phyloP scores from a whole-genome alignment of 192 early-diverging fungal genomes.

The Thamnidium elegans region DNA sequence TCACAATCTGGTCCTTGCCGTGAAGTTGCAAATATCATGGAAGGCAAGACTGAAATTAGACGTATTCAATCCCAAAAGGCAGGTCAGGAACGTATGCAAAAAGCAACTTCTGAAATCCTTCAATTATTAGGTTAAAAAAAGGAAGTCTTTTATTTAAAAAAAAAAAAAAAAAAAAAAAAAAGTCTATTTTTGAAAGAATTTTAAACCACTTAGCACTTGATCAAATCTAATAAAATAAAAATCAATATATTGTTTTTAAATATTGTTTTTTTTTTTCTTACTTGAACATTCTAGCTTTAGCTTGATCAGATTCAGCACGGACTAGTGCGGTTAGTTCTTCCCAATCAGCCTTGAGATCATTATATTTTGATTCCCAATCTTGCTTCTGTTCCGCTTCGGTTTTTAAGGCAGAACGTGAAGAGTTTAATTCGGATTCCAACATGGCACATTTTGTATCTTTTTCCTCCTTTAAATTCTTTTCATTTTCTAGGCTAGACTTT shows the following conservation, averaged over 20 bases:
- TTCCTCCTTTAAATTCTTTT: conserved; percentile 4
- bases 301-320: conserved; percentile 5
- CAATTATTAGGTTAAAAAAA: conserved; percentile 7
- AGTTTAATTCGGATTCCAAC: not conserved
- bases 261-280: not conserved
- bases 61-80: not conserved
- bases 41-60: conserved; percentile 14
- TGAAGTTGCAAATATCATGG: conserved; percentile 26
- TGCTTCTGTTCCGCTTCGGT: not conserved
- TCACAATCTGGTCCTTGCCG: not conserved
- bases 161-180: conserved; percentile 5
- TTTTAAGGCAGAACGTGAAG: not conserved
- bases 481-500: not conserved
- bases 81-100: conserved; percentile 19
- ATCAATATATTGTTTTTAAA: not conserved
- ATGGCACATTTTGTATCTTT: not conserved
- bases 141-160: not conserved
- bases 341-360: conserved; percentile 13
- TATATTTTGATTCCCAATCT: conserved; percentile 7
- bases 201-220: conserved; percentile 4
- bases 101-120: conserved; percentile 7
- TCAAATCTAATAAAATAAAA: conserved; percentile 3
- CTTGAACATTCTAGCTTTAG: conserved; percentile 10
- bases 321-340: conserved; percentile 7
- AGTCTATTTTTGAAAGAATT: not conserved